Percentiles rank a stretch among this genome's conserved stretches.
These are phyloP conservation scores for Oryza brachyantha DNA, from an alignment of 176 grass and related monocot species.

Conservation along the genomic window DNA sequence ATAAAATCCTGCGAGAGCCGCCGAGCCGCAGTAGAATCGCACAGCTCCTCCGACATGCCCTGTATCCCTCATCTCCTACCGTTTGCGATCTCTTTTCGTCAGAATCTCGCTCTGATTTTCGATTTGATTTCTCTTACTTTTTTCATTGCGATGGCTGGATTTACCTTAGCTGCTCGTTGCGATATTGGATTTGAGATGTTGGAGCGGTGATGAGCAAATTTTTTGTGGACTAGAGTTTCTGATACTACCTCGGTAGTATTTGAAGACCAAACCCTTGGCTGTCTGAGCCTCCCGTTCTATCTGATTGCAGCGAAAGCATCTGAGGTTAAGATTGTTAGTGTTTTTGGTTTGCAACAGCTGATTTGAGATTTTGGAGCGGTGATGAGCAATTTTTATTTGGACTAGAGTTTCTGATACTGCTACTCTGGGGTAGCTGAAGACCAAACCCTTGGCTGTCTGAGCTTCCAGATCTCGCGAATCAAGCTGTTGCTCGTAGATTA, in stretches of 20 bases:
- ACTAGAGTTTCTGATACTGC: constrained; percentile 65
- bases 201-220: constrained; percentile 53
- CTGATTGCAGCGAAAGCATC: too few species aligned
- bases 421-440: constrained; percentile 46
- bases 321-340: neutral
- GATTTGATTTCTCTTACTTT: neutral
- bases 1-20: neutral
- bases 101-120: neutral
- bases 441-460: constrained; percentile 74
- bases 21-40: fast-evolving
- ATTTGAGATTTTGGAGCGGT: constrained; percentile 21
- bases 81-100: neutral
- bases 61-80: neutral
- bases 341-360: neutral
- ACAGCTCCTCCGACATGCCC: neutral
- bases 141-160: neutral
- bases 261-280: constrained; percentile 61
- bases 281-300: constrained; percentile 31
- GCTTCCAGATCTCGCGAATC: neutral
- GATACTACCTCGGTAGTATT: constrained; percentile 38
- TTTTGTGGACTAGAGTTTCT: constrained; percentile 73
- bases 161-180: too few species aligned
- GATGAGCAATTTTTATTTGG: constrained; percentile 44
- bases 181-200: neutral
- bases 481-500: neutral